Conservation (phyloP, 768 basidiomycete genomes). For the Mycena maculata region DNA sequence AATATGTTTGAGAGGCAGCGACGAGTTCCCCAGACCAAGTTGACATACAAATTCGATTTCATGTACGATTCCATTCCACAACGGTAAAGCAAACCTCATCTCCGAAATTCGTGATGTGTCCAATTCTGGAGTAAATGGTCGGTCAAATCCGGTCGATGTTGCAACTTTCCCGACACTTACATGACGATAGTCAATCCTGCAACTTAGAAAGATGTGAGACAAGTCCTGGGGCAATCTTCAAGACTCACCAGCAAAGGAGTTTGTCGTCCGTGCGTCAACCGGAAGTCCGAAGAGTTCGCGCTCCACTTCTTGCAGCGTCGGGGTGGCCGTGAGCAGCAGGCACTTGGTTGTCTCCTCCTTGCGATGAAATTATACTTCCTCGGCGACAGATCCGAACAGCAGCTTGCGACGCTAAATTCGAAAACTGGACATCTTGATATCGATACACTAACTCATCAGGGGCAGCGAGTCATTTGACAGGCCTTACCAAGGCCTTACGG, state of each 20-base stretch:
- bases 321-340: background rate
- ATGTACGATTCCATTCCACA: background rate
- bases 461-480: too few species aligned
- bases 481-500: too few species aligned
- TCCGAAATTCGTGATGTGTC: slow-evolving; percentile 19
- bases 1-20: slow-evolving; percentile 6
- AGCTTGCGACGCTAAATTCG: too few species aligned
- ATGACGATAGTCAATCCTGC: slow-evolving; percentile 11
- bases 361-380: too few species aligned
- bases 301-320: background rate
- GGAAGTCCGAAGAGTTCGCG: slow-evolving; percentile 10
- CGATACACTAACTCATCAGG: too few species aligned
- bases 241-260: slow-evolving; percentile 9
- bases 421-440: too few species aligned
- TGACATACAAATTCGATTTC: background rate
- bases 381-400: too few species aligned
- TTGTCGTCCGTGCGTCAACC: slow-evolving; percentile 17
- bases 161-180: background rate
- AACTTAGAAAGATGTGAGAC: background rate
- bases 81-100: slow-evolving; percentile 6
- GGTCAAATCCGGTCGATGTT: too few species aligned
- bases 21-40: slow-evolving; percentile 21
- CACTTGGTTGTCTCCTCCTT: too few species aligned
- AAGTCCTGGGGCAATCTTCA: background rate
- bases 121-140: slow-evolving; percentile 7